phyloP scores from a whole-genome alignment of 2,329 filamentous ascomycete species.

The Xenoacremonium recifei region DNA sequence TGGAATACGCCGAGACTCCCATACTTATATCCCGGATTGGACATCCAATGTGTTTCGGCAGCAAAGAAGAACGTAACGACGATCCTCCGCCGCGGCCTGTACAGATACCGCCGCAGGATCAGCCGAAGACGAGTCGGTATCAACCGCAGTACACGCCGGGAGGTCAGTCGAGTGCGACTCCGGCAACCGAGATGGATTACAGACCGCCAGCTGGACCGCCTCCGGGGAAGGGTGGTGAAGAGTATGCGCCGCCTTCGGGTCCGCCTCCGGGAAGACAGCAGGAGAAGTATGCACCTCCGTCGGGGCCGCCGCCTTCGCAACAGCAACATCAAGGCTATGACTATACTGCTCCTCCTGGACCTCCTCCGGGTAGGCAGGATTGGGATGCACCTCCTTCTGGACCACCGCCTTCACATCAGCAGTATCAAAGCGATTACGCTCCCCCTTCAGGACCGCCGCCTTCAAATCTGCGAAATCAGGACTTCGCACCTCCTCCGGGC shows the following conservation, averaged over 20 bases:
- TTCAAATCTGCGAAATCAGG: too few species aligned
- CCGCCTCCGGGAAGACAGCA: conserved; percentile 25
- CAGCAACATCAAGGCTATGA: conserved; percentile 13
- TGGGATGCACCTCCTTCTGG: conserved; percentile 32
- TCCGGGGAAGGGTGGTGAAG: conserved; percentile 15
- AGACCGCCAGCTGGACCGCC: conserved; percentile 29
- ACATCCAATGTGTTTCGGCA: conserved; percentile 57
- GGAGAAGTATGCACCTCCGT: conserved; percentile 22
- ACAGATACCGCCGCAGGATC: conserved; percentile 27
- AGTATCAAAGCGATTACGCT: conserved; percentile 16
- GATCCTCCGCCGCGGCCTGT: conserved; percentile 40
- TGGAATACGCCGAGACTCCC: too few species aligned
- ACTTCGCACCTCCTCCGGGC: conserved; percentile 37
- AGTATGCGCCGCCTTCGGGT: conserved; percentile 27
- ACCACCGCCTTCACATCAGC: conserved; percentile 30
- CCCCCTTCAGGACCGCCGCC: conserved; percentile 32
- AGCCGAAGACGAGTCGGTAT: conserved; percentile 27
- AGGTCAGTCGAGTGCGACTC: conserved; percentile 11
- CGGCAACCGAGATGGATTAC: conserved; percentile 25
- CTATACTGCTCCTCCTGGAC: conserved; percentile 33
- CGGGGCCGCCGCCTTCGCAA: conserved; percentile 31
- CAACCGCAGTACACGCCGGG: conserved; percentile 22
- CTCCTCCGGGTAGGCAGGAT: conserved; percentile 30
- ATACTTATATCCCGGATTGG: too few species aligned
- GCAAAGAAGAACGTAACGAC: conserved; percentile 38